Percentiles rank a stretch among this genome's conserved stretches.
phyloP scores from a whole-genome alignment of 140 eudicot genomes.

The Ambrosia hybrid region DNA sequence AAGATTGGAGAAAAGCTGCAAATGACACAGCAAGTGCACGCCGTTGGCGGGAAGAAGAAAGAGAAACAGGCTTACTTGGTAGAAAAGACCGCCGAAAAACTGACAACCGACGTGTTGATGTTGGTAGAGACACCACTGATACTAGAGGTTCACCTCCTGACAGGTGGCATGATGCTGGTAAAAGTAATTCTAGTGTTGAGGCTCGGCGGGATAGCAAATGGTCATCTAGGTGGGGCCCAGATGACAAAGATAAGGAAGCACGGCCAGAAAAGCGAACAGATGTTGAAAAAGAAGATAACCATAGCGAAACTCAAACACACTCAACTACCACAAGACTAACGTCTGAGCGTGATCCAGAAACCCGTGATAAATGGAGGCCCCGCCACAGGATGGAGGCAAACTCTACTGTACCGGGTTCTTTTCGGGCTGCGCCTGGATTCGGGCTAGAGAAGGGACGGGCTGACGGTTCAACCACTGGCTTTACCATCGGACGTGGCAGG shows the following conservation, averaged over 20 bases:
- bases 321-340: slow-evolving; percentile 41
- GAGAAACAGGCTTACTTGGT: slow-evolving; percentile 93
- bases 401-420: slow-evolving; percentile 56
- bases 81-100: slow-evolving; percentile 83
- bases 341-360: slow-evolving; percentile 76
- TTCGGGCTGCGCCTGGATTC: slow-evolving; percentile 95
- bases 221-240: slow-evolving; percentile 99
- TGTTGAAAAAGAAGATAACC: slow-evolving; percentile 63
- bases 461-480: slow-evolving; percentile 67
- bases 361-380: slow-evolving; percentile 98
- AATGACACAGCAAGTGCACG: slow-evolving; percentile 69
- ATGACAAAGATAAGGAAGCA: slow-evolving; percentile 83
- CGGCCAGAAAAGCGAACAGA: slow-evolving; percentile 63
- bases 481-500: slow-evolving; percentile 87
- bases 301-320: slow-evolving; percentile 50
- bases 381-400: slow-evolving; percentile 84
- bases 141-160: slow-evolving; percentile 57
- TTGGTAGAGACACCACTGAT: slow-evolving; percentile 63
- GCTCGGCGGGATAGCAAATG: slow-evolving; percentile 82
- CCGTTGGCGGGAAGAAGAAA: slow-evolving; percentile 99
- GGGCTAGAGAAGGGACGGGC: slow-evolving; percentile 71
- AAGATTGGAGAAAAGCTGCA: slow-evolving; percentile 75
- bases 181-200: slow-evolving; percentile 57
- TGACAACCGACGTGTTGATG: slow-evolving; percentile 67
- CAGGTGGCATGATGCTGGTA: slow-evolving; percentile 76